phyloP scores from a whole-genome alignment of 345 rosid genomes.

The Theobroma cacao region DNA sequence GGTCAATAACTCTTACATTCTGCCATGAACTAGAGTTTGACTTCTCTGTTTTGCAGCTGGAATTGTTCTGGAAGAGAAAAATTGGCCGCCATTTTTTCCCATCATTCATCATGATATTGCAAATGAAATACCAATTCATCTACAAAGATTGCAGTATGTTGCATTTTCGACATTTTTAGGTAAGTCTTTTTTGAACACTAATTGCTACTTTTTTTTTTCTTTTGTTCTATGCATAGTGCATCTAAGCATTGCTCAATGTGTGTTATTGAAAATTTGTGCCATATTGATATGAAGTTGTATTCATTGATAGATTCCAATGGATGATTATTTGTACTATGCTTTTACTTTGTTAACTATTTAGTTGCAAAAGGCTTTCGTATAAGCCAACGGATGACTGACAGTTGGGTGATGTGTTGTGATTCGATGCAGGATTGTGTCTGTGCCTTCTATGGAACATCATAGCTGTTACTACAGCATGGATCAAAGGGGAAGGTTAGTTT shows the following conservation, averaged over 20 bases:
- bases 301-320: neutral
- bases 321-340: neutral
- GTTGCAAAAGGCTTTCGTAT: neutral
- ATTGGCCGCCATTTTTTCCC: slow-evolving; percentile 88
- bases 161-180: slow-evolving; percentile 75
- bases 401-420: slow-evolving; percentile 2
- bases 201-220: slow-evolving; percentile 5
- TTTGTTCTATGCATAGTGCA: neutral
- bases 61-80: slow-evolving; percentile 68
- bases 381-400: neutral
- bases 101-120: slow-evolving; percentile 86
- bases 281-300: neutral
- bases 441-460: slow-evolving; percentile 88
- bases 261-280: neutral
- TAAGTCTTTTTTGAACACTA: slow-evolving; percentile 14
- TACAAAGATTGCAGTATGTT: slow-evolving; percentile 72
- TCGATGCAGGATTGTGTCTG: slow-evolving; percentile 65
- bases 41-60: slow-evolving; percentile 52
- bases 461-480: slow-evolving; percentile 83
- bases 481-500: slow-evolving; percentile 72
- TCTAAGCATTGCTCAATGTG: neutral
- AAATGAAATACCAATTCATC: slow-evolving; percentile 80
- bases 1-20: neutral
- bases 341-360: neutral
- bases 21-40: neutral